These are phyloP conservation scores for Chlorociboria aeruginascens DNA, from an alignment of 495 filamentous ascomycete genomes.

Conservation along the genomic window DNA sequence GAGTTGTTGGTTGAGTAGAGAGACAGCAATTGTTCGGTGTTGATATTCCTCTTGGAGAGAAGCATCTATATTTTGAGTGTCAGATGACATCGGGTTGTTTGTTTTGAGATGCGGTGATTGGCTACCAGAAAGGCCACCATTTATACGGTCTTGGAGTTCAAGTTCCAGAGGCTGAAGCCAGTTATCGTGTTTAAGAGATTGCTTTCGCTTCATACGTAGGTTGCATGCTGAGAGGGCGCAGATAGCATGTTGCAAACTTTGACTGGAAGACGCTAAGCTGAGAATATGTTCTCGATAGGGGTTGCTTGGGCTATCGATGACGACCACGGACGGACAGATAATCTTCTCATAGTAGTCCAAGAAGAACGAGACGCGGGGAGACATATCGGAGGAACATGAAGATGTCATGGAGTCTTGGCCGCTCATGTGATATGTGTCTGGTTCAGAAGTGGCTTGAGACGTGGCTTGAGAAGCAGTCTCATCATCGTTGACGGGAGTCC, in stretches of 20 bases:
- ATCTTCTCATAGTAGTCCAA: slow-evolving; percentile 76
- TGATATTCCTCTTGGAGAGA: slow-evolving; percentile 62
- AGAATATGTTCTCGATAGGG: slow-evolving; percentile 81
- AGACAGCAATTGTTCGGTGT: slow-evolving; percentile 72
- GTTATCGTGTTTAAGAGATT: slow-evolving; percentile 37
- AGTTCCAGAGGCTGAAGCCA: slow-evolving; percentile 18
- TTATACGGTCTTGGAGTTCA: slow-evolving; percentile 16
- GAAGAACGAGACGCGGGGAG: slow-evolving; percentile 46
- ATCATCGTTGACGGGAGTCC: slow-evolving; percentile 18
- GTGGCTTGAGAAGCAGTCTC: slow-evolving; percentile 8
- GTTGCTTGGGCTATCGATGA: slow-evolving; percentile 74
- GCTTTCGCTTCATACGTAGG: slow-evolving; percentile 47
- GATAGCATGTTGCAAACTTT: slow-evolving; percentile 81
- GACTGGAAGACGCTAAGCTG: slow-evolving; percentile 62
- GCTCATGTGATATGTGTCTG: slow-evolving; percentile 21
- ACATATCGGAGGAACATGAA: slow-evolving; percentile 29
- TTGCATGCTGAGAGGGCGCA: slow-evolving; percentile 85
- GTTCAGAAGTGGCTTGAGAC: slow-evolving; percentile 12
- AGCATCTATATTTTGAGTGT: slow-evolving; percentile 25
- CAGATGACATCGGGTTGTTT: slow-evolving; percentile 19
- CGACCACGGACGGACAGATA: slow-evolving; percentile 82
- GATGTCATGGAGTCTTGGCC: slow-evolving; percentile 8
- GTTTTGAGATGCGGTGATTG: slow-evolving; percentile 1
- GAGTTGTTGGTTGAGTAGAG: slow-evolving; percentile 70
- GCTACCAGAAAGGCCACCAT: slow-evolving; percentile 7